phyloP scores from a whole-genome alignment of 768 basidiomycete species.

The Suillus subluteus region DNA sequence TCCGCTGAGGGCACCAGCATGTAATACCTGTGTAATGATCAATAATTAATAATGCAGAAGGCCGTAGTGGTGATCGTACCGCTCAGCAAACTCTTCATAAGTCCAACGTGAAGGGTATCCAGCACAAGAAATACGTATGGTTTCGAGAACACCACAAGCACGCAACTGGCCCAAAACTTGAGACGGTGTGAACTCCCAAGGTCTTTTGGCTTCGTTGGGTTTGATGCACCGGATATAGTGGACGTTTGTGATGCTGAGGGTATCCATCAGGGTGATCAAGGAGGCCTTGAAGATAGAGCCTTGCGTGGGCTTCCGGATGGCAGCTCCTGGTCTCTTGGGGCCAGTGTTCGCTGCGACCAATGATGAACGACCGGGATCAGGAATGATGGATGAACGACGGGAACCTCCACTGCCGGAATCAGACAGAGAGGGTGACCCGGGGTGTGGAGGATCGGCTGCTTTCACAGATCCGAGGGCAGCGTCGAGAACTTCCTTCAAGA shows the following conservation, averaged over 20 bases:
- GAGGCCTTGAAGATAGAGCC: conserved; percentile 99
- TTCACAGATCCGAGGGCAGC: conserved; percentile 80
- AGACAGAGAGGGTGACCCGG: conserved; percentile 76
- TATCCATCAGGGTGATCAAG: conserved; percentile 93
- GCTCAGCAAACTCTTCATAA: conserved; percentile 97
- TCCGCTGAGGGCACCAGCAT: conserved; percentile 89
- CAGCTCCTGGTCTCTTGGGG: conserved; percentile 65
- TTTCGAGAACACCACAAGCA: conserved; percentile 98
- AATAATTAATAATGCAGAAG: conserved; percentile 17
- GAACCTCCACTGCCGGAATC: conserved; percentile 79
- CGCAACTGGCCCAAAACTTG: conserved; percentile 94
- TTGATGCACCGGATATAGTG: conserved; percentile 99
- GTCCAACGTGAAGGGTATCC: conserved; percentile 99
- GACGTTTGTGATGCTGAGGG: conserved; percentile 94
- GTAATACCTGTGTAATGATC: conserved; percentile 72
- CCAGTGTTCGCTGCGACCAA: conserved; percentile 56
- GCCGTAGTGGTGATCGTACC: conserved; percentile 51
- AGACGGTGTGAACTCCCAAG: conserved; percentile 96
- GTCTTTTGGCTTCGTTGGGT: conserved; percentile 94
- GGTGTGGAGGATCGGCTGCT: conserved; percentile 65
- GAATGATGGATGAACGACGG: conserved; percentile 82
- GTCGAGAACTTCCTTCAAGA: conserved; percentile 94
- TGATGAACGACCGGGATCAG: conserved; percentile 81
- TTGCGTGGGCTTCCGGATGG: conserved; percentile 91
- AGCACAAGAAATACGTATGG: conserved; percentile 97